Conservation (phyloP, 257 asterid species). For the Solanum raphanifolium region DNA sequence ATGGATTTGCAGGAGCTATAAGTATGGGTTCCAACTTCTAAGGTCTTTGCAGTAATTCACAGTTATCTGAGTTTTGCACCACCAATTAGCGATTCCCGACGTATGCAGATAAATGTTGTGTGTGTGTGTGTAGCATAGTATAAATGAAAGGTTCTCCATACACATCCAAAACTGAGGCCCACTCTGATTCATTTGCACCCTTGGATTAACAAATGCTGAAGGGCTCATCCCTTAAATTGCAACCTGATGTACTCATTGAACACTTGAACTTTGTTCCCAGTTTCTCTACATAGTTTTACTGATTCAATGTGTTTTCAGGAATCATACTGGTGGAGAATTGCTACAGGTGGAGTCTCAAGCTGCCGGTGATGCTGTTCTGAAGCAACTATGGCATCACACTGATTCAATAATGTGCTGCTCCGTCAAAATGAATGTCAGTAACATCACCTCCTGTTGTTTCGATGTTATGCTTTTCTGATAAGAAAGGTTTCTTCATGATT, state of each 20-base stretch:
- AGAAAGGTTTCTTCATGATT: background rate
- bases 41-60: background rate
- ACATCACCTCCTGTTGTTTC: background rate
- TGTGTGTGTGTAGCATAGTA: background rate
- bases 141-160: background rate
- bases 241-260: background rate
- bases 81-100: background rate
- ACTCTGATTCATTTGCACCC: background rate
- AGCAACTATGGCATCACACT: slow-evolving; percentile 79
- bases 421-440: slow-evolving; percentile 66
- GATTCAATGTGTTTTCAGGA: slow-evolving; percentile 22
- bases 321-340: slow-evolving; percentile 74
- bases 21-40: slow-evolving; percentile 22
- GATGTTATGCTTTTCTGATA: background rate
- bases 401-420: slow-evolving; percentile 97
- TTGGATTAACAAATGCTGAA: background rate
- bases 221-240: background rate
- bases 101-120: background rate
- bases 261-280: background rate
- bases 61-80: background rate
- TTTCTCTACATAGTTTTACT: background rate
- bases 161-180: background rate
- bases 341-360: slow-evolving; percentile 36
- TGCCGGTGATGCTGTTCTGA: slow-evolving; percentile 54
- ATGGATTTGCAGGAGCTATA: slow-evolving; percentile 80